Evolutionary conservation across 129 eudicot genomes (phyloP), one percentile per base, ranked within the genome.

Genomic region (Ambrosia artemisiifolia): DNA sequence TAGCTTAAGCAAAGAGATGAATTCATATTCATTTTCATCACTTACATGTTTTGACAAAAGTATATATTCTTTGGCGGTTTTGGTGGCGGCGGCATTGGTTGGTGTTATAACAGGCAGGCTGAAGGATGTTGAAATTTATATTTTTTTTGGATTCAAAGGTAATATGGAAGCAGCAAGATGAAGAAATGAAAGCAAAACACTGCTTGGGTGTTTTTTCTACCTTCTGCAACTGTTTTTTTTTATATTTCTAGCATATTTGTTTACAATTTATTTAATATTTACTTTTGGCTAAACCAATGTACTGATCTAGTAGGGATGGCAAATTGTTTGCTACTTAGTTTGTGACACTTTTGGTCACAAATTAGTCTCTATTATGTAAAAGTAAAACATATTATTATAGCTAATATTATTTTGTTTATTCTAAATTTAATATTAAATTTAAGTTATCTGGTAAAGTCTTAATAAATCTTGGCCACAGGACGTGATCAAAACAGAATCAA

Each of bases 1-100:
- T 82, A 44, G 95, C 86, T 65, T 84, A 61, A 91, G 86, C 67
- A 59, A 62, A 75, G 78, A 42, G 81, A 63, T 32, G 69, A 80
- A 79, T 71, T 82, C 30, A 34, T 35, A 67, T 77, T 69, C 83
- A 68, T 80, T 82, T 75, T 40, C 44, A 40, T 78, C 80, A 71
- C 20, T 61, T 53, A 55, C 80, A 70, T 20, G 56, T 64, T 54
- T 50, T 63, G 79, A 74, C 43, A 55, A 65, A 38, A 38, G 43
- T 38, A 5, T 5, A 38, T 38, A 38, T 38, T 38, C 43, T 38
- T 38, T 38, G 43, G 43, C 43, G 43, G 43, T 38, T 7, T 38
- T 38, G 43, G 9, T 38, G 43, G 43, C 43, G 43, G 43, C 43
- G 43, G 43, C 43, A 38, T 38, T 38, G 43, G 43, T 38, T 38